Evolutionary conservation across 2,329 filamentous ascomycete species (phyloP).

Genomic region (Fusarium chuoi): DNA sequence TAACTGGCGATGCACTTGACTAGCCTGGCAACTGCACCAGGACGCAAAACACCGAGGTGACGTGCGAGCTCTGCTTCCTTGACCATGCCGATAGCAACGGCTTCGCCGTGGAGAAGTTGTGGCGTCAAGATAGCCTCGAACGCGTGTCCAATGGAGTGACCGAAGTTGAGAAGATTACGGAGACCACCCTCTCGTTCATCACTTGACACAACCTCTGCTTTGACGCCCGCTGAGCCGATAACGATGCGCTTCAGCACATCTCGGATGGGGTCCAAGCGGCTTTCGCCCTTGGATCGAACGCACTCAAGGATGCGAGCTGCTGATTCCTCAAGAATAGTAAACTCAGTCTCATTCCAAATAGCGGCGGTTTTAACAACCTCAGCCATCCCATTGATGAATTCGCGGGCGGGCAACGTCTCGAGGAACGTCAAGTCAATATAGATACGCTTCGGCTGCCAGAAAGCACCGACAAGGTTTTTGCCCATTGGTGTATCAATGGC

Average conservation of each 20-base stretch:
- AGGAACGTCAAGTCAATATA: conserved; percentile 95
- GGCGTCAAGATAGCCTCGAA: conserved; percentile 96
- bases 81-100: conserved; percentile 97
- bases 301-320: conserved; percentile 75
- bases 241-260: conserved; percentile 81
- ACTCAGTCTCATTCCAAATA: conserved; percentile 92
- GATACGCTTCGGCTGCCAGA: conserved; percentile 94
- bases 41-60: conserved; percentile 84
- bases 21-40: conserved; percentile 87
- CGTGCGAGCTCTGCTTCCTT: conserved; percentile 95
- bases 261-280: conserved; percentile 76
- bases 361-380: conserved; percentile 98
- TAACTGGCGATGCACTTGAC: conserved; percentile 96
- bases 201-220: conserved; percentile 91
- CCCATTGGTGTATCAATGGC: conserved; percentile 96
- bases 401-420: conserved; percentile 86
- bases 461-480: conserved; percentile 95
- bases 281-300: conserved; percentile 50
- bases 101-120: conserved; percentile 94
- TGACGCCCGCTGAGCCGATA: conserved; percentile 89
- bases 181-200: conserved; percentile 95
- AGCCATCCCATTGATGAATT: conserved; percentile 99
- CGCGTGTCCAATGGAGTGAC: conserved; percentile 97
- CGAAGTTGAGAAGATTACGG: conserved; percentile 95
- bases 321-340: conserved; percentile 83